Evolutionary conservation across 495 filamentous ascomycete species (phyloP).

Genomic region (Lophiostoma macrostomum): DNA sequence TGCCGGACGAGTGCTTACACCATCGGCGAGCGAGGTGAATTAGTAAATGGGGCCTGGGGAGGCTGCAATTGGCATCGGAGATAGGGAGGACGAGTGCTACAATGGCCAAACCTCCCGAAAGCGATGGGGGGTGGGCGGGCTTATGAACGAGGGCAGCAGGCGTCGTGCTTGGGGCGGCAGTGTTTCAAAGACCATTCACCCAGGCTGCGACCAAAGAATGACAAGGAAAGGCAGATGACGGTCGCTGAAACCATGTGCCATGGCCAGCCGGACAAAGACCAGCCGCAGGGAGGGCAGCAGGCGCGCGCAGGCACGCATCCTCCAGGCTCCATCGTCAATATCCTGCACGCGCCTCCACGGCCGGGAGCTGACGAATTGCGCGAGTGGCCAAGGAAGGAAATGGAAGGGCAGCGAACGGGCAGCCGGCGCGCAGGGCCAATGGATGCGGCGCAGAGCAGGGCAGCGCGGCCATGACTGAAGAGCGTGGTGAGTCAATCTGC

Average conservation of each 20-base stretch:
- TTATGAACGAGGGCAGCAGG: conserved; percentile 28
- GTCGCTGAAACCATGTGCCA: conserved; percentile 23
- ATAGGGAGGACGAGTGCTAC: conserved; percentile 23
- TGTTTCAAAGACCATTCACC: conserved; percentile 33
- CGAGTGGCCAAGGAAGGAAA: conserved; percentile 32
- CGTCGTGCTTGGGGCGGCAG: conserved; percentile 21
- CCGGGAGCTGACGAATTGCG: conserved; percentile 35
- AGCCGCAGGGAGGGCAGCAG: conserved; percentile 3
- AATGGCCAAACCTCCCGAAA: conserved; percentile 18
- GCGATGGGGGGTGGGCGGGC: conserved; percentile 21
- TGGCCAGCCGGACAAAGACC: conserved; percentile 27
- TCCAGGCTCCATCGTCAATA: conserved; percentile 33
- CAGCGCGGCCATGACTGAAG: conserved; percentile 1
- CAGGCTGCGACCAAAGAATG: conserved; percentile 28
- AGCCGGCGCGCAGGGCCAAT: conserved; percentile 15
- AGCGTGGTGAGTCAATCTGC: conserved; percentile 17
- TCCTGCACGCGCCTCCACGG: conserved; percentile 28
- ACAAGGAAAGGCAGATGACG: conserved; percentile 31
- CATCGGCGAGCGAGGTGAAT: conserved; percentile 12
- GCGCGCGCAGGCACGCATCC: conserved; percentile 14
- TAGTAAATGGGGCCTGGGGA: conserved; percentile 21
- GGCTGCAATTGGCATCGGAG: conserved; percentile 21
- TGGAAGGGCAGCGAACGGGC: conserved; percentile 27
- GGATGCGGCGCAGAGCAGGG: not conserved
- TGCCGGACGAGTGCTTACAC: conserved; percentile 31